A percentile compares a stretch with the other conserved stretches of the same genome.
These are phyloP conservation scores for Castanea mollissima DNA, from an alignment of 306 rosid species.

Conservation along the genomic window DNA sequence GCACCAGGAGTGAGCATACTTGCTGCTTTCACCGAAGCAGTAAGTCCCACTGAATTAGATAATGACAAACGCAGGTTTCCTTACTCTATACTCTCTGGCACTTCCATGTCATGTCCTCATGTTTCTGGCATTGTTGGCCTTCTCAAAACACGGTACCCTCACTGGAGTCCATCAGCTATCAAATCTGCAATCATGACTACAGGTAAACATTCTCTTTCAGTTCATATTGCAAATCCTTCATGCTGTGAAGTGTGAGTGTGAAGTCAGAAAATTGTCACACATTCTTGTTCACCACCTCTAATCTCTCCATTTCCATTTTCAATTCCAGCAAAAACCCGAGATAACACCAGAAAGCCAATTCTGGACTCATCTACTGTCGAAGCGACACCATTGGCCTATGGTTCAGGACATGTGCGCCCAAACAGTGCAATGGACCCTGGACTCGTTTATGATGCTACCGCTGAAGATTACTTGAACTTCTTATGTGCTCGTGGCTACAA, in stretches of 20 bases:
- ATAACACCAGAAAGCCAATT: slow-evolving; percentile 14
- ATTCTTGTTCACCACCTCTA: background rate
- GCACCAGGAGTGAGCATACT: slow-evolving; percentile 59
- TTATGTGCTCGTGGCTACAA: slow-evolving; percentile 57
- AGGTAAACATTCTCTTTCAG: slow-evolving; percentile 21
- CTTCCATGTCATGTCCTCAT: slow-evolving; percentile 71
- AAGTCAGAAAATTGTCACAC: background rate
- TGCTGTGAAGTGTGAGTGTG: too few relatives aligned
- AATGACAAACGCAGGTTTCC: slow-evolving; percentile 34
- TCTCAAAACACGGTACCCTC: slow-evolving; percentile 47
- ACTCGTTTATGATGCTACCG: slow-evolving; percentile 48
- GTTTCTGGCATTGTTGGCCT: slow-evolving; percentile 52
- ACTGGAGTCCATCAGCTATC: slow-evolving; percentile 66
- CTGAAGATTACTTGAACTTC: slow-evolving; percentile 48
- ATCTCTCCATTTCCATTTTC: background rate
- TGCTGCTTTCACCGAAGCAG: slow-evolving; percentile 30
- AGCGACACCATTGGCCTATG: slow-evolving; percentile 54
- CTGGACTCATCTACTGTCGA: background rate
- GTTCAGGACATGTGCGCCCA: slow-evolving; percentile 57
- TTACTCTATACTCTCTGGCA: slow-evolving; percentile 34
- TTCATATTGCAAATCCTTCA: background rate
- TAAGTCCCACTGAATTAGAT: slow-evolving; percentile 7
- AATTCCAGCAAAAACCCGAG: slow-evolving; percentile 36
- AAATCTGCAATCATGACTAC: slow-evolving; percentile 72
- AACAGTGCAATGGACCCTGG: slow-evolving; percentile 60